Conservation (phyloP, 2,329 filamentous ascomycete genomes). For the Aspergillus thermomutatus region DNA sequence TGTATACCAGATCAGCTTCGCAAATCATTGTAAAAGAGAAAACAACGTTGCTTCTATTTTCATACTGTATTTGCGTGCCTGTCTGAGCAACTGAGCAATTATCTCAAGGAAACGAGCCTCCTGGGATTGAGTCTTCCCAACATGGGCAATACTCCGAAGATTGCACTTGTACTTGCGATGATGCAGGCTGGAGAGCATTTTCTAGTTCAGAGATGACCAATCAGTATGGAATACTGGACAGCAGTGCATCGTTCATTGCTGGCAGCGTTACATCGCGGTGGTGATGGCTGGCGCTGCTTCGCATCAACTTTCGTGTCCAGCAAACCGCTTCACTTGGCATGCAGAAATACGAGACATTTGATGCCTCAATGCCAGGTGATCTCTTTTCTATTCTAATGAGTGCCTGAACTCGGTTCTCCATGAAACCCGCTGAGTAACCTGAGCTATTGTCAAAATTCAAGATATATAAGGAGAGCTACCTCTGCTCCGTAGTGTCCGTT, state of each 20-base stretch:
- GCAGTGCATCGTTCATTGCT: not conserved
- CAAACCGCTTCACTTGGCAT: not conserved
- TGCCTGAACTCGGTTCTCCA: no score
- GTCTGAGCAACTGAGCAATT: no score
- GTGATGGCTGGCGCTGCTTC: not conserved
- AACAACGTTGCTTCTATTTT: no score
- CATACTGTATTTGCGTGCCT: no score
- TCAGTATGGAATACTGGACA: not conserved
- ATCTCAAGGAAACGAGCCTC: no score
- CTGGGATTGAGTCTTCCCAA: no score
- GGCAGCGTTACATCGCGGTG: not conserved
- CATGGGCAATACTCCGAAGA: no score
- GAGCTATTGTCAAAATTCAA: not conserved
- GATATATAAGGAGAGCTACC: not conserved
- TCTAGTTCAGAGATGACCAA: not conserved
- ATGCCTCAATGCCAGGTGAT: not conserved
- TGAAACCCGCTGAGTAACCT: not conserved
- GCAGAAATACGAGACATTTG: not conserved
- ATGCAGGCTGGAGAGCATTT: no score
- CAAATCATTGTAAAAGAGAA: no score
- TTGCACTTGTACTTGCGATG: no score
- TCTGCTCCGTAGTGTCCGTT: not conserved
- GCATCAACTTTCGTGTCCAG: not conserved
- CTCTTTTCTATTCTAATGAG: no score
- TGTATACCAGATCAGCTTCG: no score